Evolutionary conservation across 1,284 basidiomycete species (phyloP).

Genomic region (Lentinula novae-zelandiae): DNA sequence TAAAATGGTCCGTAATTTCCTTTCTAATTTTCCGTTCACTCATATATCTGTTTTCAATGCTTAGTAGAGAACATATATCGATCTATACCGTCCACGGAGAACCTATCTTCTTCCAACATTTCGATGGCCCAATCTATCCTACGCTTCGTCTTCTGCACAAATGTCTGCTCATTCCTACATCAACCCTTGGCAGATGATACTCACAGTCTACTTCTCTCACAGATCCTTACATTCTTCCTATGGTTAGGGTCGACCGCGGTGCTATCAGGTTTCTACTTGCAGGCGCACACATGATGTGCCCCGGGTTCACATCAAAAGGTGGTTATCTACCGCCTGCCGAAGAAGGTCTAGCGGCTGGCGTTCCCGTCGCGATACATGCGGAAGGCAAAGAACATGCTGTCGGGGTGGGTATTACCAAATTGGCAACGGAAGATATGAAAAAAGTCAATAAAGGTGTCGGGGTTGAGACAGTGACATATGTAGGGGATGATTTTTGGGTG

Average conservation of each 20-base stretch:
- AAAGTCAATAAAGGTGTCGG: constrained; percentile 88
- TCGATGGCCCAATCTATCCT: constrained; percentile 91
- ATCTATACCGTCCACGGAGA: constrained; percentile 86
- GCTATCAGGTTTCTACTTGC: constrained; percentile 96
- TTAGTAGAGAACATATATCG: constrained; percentile 92
- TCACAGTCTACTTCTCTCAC: background rate
- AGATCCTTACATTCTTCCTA: constrained; percentile 91
- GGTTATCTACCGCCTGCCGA: constrained; percentile 82
- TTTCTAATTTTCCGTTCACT: background rate
- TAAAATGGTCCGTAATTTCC: constrained; percentile 79
- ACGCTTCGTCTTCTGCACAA: constrained; percentile 87
- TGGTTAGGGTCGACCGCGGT: constrained; percentile 90
- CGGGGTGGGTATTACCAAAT: constrained; percentile 83
- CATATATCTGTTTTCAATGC: background rate
- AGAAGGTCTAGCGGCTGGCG: constrained; percentile 62
- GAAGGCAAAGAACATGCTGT: constrained; percentile 97
- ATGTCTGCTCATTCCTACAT: constrained; percentile 53
- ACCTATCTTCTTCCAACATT: constrained; percentile 96
- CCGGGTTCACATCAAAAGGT: constrained; percentile 90
- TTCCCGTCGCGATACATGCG: constrained; percentile 84
- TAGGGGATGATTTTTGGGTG: constrained; percentile 91
- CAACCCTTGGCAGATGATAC: background rate
- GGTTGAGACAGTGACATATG: constrained; percentile 82
- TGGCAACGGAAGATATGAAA: constrained; percentile 87
- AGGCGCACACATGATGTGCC: constrained; percentile 96